Evolutionary conservation across 352 stramenopile genomes (phyloP), one percentile per base, ranked within the genome.

Genomic region (Pythium apleroticum): DNA sequence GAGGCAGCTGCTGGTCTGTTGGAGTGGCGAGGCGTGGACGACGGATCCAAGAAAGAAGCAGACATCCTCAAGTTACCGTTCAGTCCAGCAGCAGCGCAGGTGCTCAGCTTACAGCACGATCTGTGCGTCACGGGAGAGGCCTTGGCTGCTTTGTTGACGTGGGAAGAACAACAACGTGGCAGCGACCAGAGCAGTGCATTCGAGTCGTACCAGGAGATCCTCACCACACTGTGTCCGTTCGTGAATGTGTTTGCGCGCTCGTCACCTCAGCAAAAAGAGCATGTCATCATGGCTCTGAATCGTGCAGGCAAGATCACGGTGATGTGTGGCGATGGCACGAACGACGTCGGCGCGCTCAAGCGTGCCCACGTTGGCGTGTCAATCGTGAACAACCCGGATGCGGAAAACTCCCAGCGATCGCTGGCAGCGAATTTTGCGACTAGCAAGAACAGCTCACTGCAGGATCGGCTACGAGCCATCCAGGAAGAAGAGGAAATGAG

Each of bases 261-360:
- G 19, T 95, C 90, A 27, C 96, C 96, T 14, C 69, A 89, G 33
- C 92, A 98, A 52, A 99, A 99, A 68, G 94, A 98, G 74, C 71
- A 80, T 52, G 77, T 98, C 5, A 77, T 99, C 50, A 81, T 87
- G 39, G 86, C 89, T 4, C 84, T 98, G 22, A 98, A 98, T 70
- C 74, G 76, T 2, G 75, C 66, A n/a, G 94, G 92, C 12, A 73
- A 78, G 73, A 93, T 66, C 19, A 98, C 91, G 3, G 75, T 96
- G 1, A 98, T 98, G 93, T 98, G 96, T 62, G 96, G 96, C n/a
- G 96, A 99, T 65, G 96, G 96, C 46, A 97, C 89, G 9, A 99
- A 99, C 73, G 97, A 99, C 72, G 89, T 98, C 12, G 91, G 91
- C 33, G 90, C 90, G 11, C 65, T 97, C 3, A 97, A 97, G 62